Base-by-base conservation (phyloP, 495 filamentous ascomycete genomes). In the Penicillium cinerascens region DNA sequence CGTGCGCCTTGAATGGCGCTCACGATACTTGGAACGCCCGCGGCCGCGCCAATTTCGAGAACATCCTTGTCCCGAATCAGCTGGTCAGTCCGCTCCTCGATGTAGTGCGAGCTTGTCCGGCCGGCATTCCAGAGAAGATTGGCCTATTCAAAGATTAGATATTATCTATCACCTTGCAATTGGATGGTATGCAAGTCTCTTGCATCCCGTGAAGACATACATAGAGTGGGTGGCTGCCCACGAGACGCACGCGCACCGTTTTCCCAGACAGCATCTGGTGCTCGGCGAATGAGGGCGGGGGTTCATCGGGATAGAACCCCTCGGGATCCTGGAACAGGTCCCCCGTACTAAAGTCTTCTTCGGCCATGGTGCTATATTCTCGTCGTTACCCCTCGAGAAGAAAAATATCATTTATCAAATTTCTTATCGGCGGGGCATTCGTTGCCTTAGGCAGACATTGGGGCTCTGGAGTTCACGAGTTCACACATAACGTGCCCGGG, bases 61-160 rank as follows among this genome's bases (percentile, higher is more conserved):
- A 96, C 80, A 22, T 83, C 79, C 47, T 83, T 87, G 35, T 67
- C 72, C 1, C 64, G 51, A 20, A 95, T 73, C 10, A 89, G 76
- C 0, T 58, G 51, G 2, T 63, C 55, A 15, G 83, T 78, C 52
- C 82, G 73, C 22, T 78, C 64, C 67, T 96, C 87, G 52, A 97
- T 83, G 71, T 91, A 90, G 53, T 80, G 70, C 10, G 91, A 81
- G 47, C 91, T 80, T 10, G 85, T 80, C 18, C 85, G 84, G 46
- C 85, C 82, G 47, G 88, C 92, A 68, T 96, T 90, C 92, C 92
- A 97, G 9, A 97, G 83, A 43, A 88, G 80, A 68, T 97, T 88
- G 4, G 89, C 92, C 84, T 87, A 23, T 37, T 33, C 3, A 3
- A 13, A 33, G 4, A 10, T 33, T 33, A 33, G 29, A 33, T 33